phyloP scores from a whole-genome alignment of 768 basidiomycete species.

The Erythrobasidium yunnanense region DNA sequence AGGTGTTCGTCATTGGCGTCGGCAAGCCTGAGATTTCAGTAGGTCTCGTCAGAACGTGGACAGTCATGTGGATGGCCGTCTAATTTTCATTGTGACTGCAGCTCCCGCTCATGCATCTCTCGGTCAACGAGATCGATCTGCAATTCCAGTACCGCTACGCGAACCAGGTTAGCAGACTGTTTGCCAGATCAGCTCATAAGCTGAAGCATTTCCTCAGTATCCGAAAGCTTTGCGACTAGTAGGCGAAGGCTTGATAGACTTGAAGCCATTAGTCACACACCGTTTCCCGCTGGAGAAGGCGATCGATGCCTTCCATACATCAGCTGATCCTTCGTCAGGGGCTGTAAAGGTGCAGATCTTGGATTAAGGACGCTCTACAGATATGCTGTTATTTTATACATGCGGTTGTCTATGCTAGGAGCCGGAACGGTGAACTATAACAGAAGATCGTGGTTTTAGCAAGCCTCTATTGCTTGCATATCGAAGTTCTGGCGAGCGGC shows the following conservation, averaged over 20 bases:
- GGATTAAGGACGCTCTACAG: not conserved
- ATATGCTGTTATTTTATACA: not conserved
- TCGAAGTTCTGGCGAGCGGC: not conserved
- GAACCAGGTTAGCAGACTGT: conserved; percentile 37
- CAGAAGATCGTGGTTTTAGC: not conserved
- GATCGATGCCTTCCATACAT: conserved; percentile 42
- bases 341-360: not conserved
- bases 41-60: conserved; percentile 15
- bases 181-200: not conserved
- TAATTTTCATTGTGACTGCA: not conserved
- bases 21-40: conserved; percentile 37
- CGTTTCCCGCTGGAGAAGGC: conserved; percentile 43
- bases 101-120: conserved; percentile 43
- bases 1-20: conserved; percentile 45
- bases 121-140: conserved; percentile 42
- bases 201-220: conserved; percentile 36
- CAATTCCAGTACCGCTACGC: conserved; percentile 44
- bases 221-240: conserved; percentile 43
- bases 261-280: conserved; percentile 45
- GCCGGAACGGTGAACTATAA: no score
- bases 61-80: no score
- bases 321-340: conserved; percentile 16
- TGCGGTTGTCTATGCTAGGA: no score
- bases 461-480: not conserved
- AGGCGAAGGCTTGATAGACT: conserved; percentile 30